Base-by-base conservation (phyloP, 768 basidiomycete genomes). In the Pleurotus djamor region DNA sequence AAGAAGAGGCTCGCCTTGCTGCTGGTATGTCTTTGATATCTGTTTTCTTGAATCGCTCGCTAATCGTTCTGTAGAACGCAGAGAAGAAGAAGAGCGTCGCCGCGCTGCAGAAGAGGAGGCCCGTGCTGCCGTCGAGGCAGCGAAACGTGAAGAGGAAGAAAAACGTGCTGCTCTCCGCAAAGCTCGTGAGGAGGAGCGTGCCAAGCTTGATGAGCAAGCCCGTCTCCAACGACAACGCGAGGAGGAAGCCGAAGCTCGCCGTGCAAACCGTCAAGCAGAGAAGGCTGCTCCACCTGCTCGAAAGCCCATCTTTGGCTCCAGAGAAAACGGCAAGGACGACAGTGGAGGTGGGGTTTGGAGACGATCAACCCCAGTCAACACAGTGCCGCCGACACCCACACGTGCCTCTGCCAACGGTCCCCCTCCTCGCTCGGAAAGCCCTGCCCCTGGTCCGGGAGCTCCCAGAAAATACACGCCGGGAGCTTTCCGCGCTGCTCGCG, bases 101-200 rank as follows among this genome's bases (percentile, higher is more conserved):
- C 74, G 64, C 5, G 76, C 67, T 16, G 85, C 84, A 65, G 83
- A 77, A 60, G 87, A 81, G 51, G 86, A 76, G 14, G 75, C 73
- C 7, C 65, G 55, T 3, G 83, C 70, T 0, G 82, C 71, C 2
- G 81, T 64, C 4, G 86, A 85, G 62, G 84, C 79, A 59, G 81
- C 75, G 63, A 85, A 84, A 69, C 83, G 75, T 55, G 81, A 84
- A 65, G 86, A 78, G 49, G 88, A 92, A 65, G 92, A 85, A 63
- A 83, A 79, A 38, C 63, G 65, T 0, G 73, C 71, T 1, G 81
- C 76, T 1, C 61, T 73, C 32, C 88, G 89, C 51, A 83, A 80
- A 59, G 68, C 79, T 48, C 85, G 80, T 28, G 79, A 81, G 55
- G 73, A 66, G 32, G 80, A 83, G 58, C 79, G 82, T 43, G 80